Conservation (phyloP, 345 rosid genomes). For the Brassica rapa region DNA sequence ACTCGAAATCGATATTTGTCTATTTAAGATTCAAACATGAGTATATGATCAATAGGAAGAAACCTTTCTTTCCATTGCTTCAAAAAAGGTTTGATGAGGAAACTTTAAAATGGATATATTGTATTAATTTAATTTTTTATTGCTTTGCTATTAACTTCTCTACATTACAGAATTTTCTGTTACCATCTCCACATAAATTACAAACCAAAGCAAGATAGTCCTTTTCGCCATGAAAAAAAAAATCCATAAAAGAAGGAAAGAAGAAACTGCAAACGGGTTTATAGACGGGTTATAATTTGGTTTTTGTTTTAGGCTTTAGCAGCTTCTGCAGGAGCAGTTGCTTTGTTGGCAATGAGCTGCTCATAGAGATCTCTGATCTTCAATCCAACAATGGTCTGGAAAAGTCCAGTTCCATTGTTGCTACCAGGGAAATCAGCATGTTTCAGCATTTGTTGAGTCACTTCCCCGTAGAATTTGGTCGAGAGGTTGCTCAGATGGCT, state of each 20-base stretch:
- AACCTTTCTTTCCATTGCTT: neutral
- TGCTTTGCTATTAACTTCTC: conserved; percentile 39
- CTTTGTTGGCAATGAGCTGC: conserved; percentile 64
- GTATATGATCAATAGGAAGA: conserved; percentile 15
- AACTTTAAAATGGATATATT: conserved; percentile 14
- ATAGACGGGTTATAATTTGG: conserved; percentile 26
- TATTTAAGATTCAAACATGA: conserved; percentile 5
- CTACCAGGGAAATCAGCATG: conserved; percentile 96
- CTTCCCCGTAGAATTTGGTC: conserved; percentile 90
- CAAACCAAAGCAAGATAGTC: conserved; percentile 32
- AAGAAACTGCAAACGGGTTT: conserved; percentile 32
- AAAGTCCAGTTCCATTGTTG: conserved; percentile 93
- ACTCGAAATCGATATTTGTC: conserved; percentile 13
- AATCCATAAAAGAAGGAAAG: conserved; percentile 5
- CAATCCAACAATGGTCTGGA: conserved; percentile 87
- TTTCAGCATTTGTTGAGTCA: conserved; percentile 94
- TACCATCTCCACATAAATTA: conserved; percentile 37
- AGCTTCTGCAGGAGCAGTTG: conserved; percentile 56
- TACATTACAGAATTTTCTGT: conserved; percentile 29
- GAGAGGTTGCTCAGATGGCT: conserved; percentile 95
- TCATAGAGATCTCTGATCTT: conserved; percentile 91
- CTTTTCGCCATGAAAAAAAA: conserved; percentile 35
- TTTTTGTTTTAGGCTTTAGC: conserved; percentile 46
- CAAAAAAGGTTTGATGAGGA: neutral
- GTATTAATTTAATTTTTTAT: conserved; percentile 29